These are phyloP conservation scores for Podaxis sp. DNA, from an alignment of 768 basidiomycete genomes.

Conservation along the genomic window DNA sequence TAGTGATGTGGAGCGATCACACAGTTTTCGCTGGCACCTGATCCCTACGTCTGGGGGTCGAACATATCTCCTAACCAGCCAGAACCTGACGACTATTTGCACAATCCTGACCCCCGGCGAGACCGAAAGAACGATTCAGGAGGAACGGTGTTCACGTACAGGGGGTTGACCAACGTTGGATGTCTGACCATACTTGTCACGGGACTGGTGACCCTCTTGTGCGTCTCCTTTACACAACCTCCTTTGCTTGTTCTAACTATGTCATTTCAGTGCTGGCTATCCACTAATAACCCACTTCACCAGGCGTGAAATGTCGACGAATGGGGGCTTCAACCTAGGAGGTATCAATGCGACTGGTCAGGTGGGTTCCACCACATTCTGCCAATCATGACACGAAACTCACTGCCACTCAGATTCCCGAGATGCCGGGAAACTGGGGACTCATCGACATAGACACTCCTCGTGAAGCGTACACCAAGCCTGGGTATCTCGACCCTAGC, in stretches of 20 bases:
- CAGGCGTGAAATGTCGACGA: conserved; percentile 38
- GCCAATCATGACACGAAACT: conserved; percentile 4
- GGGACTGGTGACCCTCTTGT: conserved; percentile 63
- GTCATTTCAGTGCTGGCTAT: conserved; percentile 53
- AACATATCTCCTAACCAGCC: conserved; percentile 55
- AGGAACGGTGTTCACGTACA: conserved; percentile 61
- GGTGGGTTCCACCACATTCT: conserved; percentile 29
- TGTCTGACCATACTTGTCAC: conserved; percentile 58
- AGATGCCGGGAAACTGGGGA: conserved; percentile 60
- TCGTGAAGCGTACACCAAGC: conserved; percentile 47
- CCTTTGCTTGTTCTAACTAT: neutral
- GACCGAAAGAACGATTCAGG: conserved; percentile 58
- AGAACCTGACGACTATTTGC: conserved; percentile 71
- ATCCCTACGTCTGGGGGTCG: conserved; percentile 72
- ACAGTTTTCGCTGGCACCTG: conserved; percentile 73
- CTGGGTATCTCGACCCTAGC: conserved; percentile 52
- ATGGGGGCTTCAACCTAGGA: conserved; percentile 71
- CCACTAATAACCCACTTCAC: conserved; percentile 62
- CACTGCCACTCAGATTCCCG: conserved; percentile 44
- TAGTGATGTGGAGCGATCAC: conserved; percentile 6
- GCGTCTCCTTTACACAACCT: conserved; percentile 24
- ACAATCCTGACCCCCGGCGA: conserved; percentile 69
- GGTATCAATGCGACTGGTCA: conserved; percentile 79
- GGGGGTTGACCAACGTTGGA: conserved; percentile 73
- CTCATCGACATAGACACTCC: conserved; percentile 82